A percentile compares a stretch with the other conserved stretches of the same genome.
Evolutionary conservation across 768 basidiomycete genomes (phyloP).

Genomic region (Pilatotrama ljubarskyi): DNA sequence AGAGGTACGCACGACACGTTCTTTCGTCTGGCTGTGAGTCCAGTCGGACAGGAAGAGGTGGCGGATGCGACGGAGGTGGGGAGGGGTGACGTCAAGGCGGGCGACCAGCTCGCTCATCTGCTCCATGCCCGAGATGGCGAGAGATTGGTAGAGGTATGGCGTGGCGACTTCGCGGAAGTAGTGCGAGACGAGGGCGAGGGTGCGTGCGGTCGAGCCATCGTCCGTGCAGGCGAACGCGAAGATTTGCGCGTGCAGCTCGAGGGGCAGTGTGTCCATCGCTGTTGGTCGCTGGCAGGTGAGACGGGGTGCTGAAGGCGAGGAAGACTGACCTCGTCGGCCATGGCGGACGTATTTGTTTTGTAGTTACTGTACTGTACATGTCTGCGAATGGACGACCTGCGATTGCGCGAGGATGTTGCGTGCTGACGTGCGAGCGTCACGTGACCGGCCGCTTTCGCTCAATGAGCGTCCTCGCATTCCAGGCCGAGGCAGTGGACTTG

Average conservation of each 20-base stretch:
- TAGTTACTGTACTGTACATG: background rate
- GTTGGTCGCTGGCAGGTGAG: background rate
- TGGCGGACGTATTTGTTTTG: conserved; percentile 9
- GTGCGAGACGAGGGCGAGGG: conserved; percentile 33
- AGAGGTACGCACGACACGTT: background rate
- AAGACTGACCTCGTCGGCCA: background rate
- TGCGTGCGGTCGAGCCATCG: conserved; percentile 31
- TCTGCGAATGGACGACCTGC: conserved; percentile 10
- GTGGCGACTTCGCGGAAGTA: conserved; percentile 30
- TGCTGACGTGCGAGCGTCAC: conserved; percentile 20
- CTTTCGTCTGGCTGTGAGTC: conserved; percentile 17
- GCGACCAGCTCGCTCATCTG: conserved; percentile 27
- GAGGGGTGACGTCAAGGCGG: conserved; percentile 35
- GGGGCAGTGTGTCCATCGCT: conserved; percentile 26
- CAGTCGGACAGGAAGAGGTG: conserved; percentile 48
- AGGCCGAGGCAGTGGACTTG: conserved; percentile 6
- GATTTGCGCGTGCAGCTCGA: conserved; percentile 34
- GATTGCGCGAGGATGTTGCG: conserved; percentile 23
- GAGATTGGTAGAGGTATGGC: conserved; percentile 30
- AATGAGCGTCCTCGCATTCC: conserved; percentile 13
- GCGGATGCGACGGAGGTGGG: conserved; percentile 40
- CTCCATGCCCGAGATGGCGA: conserved; percentile 29
- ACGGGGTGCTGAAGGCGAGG: background rate
- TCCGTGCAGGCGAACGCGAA: conserved; percentile 33
- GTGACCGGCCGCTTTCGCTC: conserved; percentile 6